Evolutionary conservation across 129 eudicot species (phyloP).

Genomic region (Artemisia annua): DNA sequence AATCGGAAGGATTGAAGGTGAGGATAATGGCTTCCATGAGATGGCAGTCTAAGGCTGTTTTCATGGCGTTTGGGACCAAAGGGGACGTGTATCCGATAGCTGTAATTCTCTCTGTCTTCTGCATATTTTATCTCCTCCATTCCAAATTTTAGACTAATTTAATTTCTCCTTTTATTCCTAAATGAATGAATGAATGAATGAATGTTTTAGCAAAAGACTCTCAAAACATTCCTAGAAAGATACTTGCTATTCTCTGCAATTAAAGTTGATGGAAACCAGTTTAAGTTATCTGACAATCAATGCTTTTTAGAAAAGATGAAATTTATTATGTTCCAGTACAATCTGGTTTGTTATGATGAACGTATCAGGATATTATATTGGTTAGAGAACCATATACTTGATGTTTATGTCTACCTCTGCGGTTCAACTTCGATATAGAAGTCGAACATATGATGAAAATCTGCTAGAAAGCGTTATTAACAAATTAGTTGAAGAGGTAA

Average conservation of each 20-base stretch:
- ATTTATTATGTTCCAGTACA: neutral
- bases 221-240: constrained; percentile 1
- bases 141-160: neutral
- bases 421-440: too few species aligned
- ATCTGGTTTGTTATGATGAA: too few species aligned
- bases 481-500: too few species aligned
- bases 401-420: too few species aligned
- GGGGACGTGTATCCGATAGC: constrained; percentile 96
- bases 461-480: too few species aligned
- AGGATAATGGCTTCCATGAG: constrained; percentile 21
- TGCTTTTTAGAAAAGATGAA: neutral
- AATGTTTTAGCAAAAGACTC: too few species aligned
- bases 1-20: constrained; percentile 19
- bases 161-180: constrained; percentile 8
- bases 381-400: too few species aligned
- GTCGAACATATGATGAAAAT: too few species aligned
- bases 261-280: too few species aligned
- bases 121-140: constrained; percentile 4
- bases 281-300: too few species aligned
- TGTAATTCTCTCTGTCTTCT: constrained; percentile 41
- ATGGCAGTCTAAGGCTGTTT: constrained; percentile 58
- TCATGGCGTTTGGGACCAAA: constrained; percentile 98
- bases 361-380: too few species aligned
- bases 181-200: neutral
- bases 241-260: constrained; percentile 9